Conservation (phyloP, 2,329 filamentous ascomycete genomes). For the Arthrobotrys conoides region DNA sequence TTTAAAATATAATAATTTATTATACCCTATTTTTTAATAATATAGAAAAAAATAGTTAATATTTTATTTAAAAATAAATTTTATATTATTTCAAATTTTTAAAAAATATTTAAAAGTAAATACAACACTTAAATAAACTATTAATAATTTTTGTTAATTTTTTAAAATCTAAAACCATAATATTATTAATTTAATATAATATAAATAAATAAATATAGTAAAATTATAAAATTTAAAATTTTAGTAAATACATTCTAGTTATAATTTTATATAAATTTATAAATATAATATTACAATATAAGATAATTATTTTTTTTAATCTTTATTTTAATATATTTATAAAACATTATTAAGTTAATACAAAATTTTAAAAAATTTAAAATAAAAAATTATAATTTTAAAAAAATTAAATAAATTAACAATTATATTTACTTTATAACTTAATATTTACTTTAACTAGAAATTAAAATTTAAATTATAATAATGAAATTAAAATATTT, state of each 20-base stretch:
- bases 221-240: neutral
- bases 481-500: too few species aligned
- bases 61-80: slow-evolving; percentile 1
- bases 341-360: neutral
- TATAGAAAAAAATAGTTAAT: neutral
- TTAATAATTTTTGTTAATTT: neutral
- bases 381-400: too few species aligned
- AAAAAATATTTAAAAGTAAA: neutral
- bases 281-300: slow-evolving; percentile 7
- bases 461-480: too few species aligned
- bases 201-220: neutral
- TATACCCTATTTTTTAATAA: slow-evolving; percentile 6
- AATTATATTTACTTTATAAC: too few species aligned
- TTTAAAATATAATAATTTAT: neutral
- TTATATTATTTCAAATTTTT: slow-evolving; percentile 1
- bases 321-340: neutral
- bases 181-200: neutral
- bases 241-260: too few species aligned
- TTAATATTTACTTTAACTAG: too few species aligned
- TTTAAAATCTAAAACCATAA: neutral
- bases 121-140: neutral
- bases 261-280: neutral
- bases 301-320: neutral
- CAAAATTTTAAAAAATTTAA: neutral
- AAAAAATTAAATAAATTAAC: too few species aligned